phyloP scores from a whole-genome alignment of 2,329 filamentous ascomycete genomes.

The Colletotrichum tamarilloi region DNA sequence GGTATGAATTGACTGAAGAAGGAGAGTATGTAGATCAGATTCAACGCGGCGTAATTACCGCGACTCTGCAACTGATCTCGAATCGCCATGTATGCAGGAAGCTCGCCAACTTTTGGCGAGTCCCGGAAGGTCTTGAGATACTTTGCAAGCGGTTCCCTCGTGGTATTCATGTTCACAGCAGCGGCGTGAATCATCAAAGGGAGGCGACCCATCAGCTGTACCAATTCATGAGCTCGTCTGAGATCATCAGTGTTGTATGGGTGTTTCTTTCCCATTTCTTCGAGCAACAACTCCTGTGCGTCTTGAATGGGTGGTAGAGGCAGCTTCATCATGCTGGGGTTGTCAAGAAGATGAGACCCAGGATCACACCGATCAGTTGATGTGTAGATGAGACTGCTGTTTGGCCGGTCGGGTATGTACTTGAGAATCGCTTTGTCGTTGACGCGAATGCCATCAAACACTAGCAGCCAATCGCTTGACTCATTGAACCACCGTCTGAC shows the following conservation, averaged over 20 bases:
- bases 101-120: slow-evolving; percentile 63
- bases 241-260: slow-evolving; percentile 66
- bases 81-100: slow-evolving; percentile 60
- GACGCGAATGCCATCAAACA: slow-evolving; percentile 75
- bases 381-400: slow-evolving; percentile 75
- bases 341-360: slow-evolving; percentile 69
- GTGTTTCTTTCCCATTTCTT: slow-evolving; percentile 69
- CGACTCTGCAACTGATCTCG: slow-evolving; percentile 59
- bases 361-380: slow-evolving; percentile 69
- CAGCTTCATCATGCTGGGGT: slow-evolving; percentile 66
- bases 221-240: slow-evolving; percentile 68
- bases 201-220: slow-evolving; percentile 71
- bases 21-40: slow-evolving; percentile 72
- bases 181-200: slow-evolving; percentile 77
- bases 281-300: slow-evolving; percentile 69
- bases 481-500: slow-evolving; percentile 72
- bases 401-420: slow-evolving; percentile 72
- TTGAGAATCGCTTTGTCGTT: slow-evolving; percentile 65
- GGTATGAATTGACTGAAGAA: slow-evolving; percentile 75
- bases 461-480: slow-evolving; percentile 72
- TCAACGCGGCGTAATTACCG: slow-evolving; percentile 65
- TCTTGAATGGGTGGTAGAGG: slow-evolving; percentile 65
- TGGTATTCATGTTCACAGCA: slow-evolving; percentile 70
- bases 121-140: slow-evolving; percentile 69
- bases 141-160: slow-evolving; percentile 69